Evolutionary conservation across 2,329 filamentous ascomycete species (phyloP).

Genomic region (Cladophialophora exuberans): DNA sequence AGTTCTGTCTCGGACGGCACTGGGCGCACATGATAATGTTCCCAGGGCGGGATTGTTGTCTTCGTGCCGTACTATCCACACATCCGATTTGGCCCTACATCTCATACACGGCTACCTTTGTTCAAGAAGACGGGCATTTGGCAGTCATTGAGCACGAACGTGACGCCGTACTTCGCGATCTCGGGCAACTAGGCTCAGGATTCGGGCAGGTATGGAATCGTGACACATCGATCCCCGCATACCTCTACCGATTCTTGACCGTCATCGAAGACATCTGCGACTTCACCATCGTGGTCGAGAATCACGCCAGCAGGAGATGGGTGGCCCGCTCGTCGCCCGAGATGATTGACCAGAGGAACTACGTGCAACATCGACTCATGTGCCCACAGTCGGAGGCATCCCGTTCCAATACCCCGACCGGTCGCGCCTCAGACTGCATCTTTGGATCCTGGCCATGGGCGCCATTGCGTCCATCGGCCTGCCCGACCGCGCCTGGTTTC

Average conservation of each 20-base stretch:
- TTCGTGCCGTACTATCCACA: conserved; percentile 29
- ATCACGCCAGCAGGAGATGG: conserved; percentile 25
- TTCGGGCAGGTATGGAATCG: conserved; percentile 28
- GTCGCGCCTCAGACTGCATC: conserved; percentile 31
- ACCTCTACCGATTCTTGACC: conserved; percentile 33
- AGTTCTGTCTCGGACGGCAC: not conserved
- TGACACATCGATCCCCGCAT: conserved; percentile 3
- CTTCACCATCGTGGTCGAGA: conserved; percentile 38
- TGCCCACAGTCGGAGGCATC: conserved; percentile 28
- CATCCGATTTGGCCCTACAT: conserved; percentile 32
- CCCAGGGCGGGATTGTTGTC: conserved; percentile 31
- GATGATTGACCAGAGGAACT: conserved; percentile 44
- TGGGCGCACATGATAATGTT: not conserved
- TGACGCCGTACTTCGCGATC: not conserved
- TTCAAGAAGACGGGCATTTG: conserved; percentile 15
- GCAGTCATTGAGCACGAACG: conserved; percentile 6
- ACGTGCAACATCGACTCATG: conserved; percentile 41
- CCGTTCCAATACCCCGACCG: conserved; percentile 38
- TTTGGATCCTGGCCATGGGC: conserved; percentile 44
- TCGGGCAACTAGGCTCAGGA: conserved; percentile 25
- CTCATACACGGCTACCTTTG: conserved; percentile 21
- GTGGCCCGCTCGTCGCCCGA: conserved; percentile 32
- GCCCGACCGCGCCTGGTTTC: conserved; percentile 40
- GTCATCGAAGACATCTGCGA: conserved; percentile 37
- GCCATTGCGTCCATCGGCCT: conserved; percentile 41